phyloP scores from a whole-genome alignment of 306 rosid genomes.

The Pterocarpus santalinus region DNA sequence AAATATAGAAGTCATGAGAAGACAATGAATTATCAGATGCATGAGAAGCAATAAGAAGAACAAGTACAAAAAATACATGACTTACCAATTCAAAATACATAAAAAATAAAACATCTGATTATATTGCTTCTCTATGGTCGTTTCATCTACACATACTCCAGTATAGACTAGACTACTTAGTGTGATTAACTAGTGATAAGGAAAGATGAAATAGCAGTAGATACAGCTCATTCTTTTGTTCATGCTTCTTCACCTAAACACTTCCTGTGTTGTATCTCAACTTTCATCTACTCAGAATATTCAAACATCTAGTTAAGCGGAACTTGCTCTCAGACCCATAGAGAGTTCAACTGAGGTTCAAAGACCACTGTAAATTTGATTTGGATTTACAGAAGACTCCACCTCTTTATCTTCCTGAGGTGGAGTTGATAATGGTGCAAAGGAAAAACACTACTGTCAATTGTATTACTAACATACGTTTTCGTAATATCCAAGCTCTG shows the following conservation, averaged over 20 bases:
- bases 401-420: conserved; percentile 12
- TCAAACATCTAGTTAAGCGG: background rate
- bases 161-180: too few species aligned
- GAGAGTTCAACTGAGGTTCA: conserved; percentile 13
- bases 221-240: too few species aligned
- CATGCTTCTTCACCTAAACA: too few species aligned
- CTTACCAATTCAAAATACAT: background rate
- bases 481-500: conserved; percentile 10
- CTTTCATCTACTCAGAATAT: background rate
- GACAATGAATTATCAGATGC: background rate
- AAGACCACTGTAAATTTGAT: conserved; percentile 7
- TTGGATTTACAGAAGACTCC: conserved; percentile 22
- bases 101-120: conserved; percentile 8
- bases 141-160: too few species aligned
- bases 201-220: too few species aligned
- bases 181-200: too few species aligned
- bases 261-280: background rate
- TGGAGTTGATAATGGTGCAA: conserved; percentile 24
- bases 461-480: background rate
- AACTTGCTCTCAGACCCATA: background rate
- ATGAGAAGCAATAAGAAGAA: background rate
- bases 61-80: background rate
- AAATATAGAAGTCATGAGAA: conserved; percentile 3
- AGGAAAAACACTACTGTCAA: conserved; percentile 3
- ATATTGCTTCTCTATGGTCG: background rate